Base-by-base conservation (phyloP, 768 basidiomycete species). In the Leccinum truebloodii region DNA sequence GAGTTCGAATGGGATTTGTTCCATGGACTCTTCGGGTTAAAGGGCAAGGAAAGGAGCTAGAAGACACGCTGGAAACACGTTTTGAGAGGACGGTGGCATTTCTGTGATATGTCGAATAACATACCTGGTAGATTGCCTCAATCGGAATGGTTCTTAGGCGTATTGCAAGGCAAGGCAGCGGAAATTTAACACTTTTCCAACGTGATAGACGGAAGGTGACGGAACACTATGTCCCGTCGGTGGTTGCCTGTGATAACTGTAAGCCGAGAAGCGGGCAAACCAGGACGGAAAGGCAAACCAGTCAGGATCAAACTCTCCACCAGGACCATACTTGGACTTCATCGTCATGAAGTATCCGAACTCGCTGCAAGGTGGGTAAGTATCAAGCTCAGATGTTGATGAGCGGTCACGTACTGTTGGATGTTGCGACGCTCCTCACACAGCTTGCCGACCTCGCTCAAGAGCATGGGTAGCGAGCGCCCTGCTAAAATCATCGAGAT, bases 401-500 rank as follows among this genome's bases (percentile, higher is more conserved):
- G 32, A 53, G 46, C 49, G 51, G 30, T 0, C 16, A 83, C 89
- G 53, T 76, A 94, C 92, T 88, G 85, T 78, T 92, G 89, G 26
- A 93, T 78, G 22, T 81, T 83, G 48, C 91, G 85, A 67, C 87
- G 82, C 67, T 94, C 88, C 73, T 92, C 89, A 5, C 90, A 85
- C 51, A 94, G 77, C 65, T 88, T 90, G 41, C 91, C 90, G 44
- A 94, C 92, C 77, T 94, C 92, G 37, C 82, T 83, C 13, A 94
- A 81, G 14, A 94, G 79, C 82, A 91, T 88, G 32, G 16, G 83
- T 80, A 3, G 92, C 90, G 51, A 94, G 75, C 2, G 92, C 88
- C 71, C 86, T 89, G 73, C 90, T 93, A 76, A 94, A 94, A 59
- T 94, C 90, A 61, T 94, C 88, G 14, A 94, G 81, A 71, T 94